Evolutionary conservation across 2,329 filamentous ascomycete species (phyloP), one percentile per base, ranked within the genome.

Genomic region (Trichoderma aggressivum): DNA sequence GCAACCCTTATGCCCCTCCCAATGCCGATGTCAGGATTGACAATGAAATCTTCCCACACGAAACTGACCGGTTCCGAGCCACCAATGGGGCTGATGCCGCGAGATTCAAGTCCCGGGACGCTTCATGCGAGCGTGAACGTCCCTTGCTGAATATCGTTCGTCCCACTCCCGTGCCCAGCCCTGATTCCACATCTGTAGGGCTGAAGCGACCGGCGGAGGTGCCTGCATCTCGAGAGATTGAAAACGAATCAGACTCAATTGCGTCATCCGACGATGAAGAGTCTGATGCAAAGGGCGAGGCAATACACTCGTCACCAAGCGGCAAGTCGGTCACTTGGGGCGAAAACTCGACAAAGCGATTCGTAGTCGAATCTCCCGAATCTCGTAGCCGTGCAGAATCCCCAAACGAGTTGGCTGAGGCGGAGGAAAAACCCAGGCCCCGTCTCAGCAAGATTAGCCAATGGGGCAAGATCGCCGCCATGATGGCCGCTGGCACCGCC

Each of bases 11-110:
- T 70, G 87, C 86, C 73, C 86, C 80, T 8, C 89, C 89, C 2
- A 83, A 91, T 75, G 89, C 89, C n/a, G 89, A 91, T 77, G 88
- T 91, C 67, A 83, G 81, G 65, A 86, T 90, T 71, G 89, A 91
- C 76, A 86, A 89, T 74, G 80, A 86, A 72, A 84, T 90, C 72
- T 82, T 84, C 67, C 89, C 89, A 6, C 78, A 78, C 53, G 86
- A 90, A 34, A 78, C 88, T 69, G 73, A 79, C 71, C 78, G 77
- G 56, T 82, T 84, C 76, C 74, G 78, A 11, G 75, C 78, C 21
- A 73, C 60, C 21, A 73, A 72, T 39, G 76, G 74, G 70, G 43
- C 77, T 73, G 70, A 78, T 73, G 47, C 73, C 5, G 78, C 81
- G 4, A 62, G 79, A 21, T 86, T 85, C 74, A 81, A 76, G 71